phyloP scores from a whole-genome alignment of 805 yeast species.

The Candida stauntonica region DNA sequence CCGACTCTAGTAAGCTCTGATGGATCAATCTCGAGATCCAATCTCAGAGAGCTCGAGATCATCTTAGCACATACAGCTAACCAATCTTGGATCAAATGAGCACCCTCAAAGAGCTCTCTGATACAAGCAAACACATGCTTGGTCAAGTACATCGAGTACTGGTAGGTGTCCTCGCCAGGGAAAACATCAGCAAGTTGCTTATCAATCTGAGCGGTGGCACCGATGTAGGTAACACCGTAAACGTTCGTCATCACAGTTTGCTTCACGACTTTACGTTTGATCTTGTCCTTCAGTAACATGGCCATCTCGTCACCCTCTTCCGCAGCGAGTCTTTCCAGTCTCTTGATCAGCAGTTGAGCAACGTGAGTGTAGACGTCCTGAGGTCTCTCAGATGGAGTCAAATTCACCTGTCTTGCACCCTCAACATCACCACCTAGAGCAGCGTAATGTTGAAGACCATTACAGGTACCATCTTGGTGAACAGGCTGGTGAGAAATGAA shows the following conservation, averaged over 20 bases:
- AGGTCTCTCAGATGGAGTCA: conserved; percentile 66
- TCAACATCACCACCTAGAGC: conserved; percentile 82
- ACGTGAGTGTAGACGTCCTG: conserved; percentile 75
- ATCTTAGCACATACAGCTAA: conserved; percentile 78
- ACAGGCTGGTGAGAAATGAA: conserved; percentile 70
- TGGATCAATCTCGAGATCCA: conserved; percentile 45
- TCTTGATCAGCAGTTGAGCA: conserved; percentile 54
- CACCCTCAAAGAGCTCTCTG: conserved; percentile 82
- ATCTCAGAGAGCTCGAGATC: conserved; percentile 71
- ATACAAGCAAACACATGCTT: conserved; percentile 76
- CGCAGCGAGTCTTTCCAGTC: conserved; percentile 50
- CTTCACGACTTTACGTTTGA: conserved; percentile 85
- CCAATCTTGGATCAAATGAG: conserved; percentile 97
- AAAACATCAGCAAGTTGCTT: conserved; percentile 65
- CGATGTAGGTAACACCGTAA: conserved; percentile 92
- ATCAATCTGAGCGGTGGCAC: conserved; percentile 86
- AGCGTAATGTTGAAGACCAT: conserved; percentile 83
- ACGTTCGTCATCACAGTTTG: conserved; percentile 99
- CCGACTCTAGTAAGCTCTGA: conserved; percentile 37
- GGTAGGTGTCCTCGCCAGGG: conserved; percentile 44
- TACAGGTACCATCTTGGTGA: conserved; percentile 86
- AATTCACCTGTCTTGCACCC: conserved; percentile 78
- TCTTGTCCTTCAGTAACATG: conserved; percentile 41
- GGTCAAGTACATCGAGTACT: conserved; percentile 63
- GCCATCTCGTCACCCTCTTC: conserved; percentile 56